These are phyloP conservation scores for Neurospora intermedia DNA, from an alignment of 495 filamentous ascomycete species.

Conservation along the genomic window DNA sequence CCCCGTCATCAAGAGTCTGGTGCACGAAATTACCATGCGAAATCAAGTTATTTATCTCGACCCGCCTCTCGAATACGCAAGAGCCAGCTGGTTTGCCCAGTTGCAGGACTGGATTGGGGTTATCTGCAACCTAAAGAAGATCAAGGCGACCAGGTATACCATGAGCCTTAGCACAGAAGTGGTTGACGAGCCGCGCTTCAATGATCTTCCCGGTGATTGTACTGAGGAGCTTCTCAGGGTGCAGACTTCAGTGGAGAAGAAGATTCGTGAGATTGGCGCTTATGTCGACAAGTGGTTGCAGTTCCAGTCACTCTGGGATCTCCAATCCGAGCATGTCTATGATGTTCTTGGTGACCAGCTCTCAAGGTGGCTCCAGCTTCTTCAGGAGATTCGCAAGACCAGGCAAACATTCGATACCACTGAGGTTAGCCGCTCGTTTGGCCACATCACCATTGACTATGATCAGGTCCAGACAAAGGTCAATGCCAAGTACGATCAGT, in stretches of 20 bases:
- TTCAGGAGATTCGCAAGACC: conserved; percentile 90
- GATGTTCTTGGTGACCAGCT: conserved; percentile 84
- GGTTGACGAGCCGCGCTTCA: conserved; percentile 63
- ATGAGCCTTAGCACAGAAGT: conserved; percentile 60
- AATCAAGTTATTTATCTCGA: conserved; percentile 95
- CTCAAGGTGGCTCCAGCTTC: conserved; percentile 81
- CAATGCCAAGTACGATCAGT: conserved; percentile 98
- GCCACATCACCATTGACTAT: conserved; percentile 89
- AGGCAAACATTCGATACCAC: conserved; percentile 93
- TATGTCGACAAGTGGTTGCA: conserved; percentile 98
- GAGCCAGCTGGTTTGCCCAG: conserved; percentile 87
- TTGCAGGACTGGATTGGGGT: conserved; percentile 88
- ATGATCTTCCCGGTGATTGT: conserved; percentile 75
- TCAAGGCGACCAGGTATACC: conserved; percentile 91
- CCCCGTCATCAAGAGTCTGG: conserved; percentile 54
- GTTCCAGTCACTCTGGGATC: conserved; percentile 97
- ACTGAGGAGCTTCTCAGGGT: conserved; percentile 65
- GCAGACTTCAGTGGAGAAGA: conserved; percentile 69
- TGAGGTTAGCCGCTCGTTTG: conserved; percentile 80
- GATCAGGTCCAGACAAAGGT: conserved; percentile 97
- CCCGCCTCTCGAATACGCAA: conserved; percentile 81
- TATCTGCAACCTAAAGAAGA: conserved; percentile 81
- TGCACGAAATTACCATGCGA: conserved; percentile 89
- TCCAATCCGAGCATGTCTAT: conserved; percentile 91
- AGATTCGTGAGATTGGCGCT: conserved; percentile 57